These are phyloP conservation scores for Blastocystis sp. DNA, from an alignment of 352 stramenopile genomes.

Conservation along the genomic window DNA sequence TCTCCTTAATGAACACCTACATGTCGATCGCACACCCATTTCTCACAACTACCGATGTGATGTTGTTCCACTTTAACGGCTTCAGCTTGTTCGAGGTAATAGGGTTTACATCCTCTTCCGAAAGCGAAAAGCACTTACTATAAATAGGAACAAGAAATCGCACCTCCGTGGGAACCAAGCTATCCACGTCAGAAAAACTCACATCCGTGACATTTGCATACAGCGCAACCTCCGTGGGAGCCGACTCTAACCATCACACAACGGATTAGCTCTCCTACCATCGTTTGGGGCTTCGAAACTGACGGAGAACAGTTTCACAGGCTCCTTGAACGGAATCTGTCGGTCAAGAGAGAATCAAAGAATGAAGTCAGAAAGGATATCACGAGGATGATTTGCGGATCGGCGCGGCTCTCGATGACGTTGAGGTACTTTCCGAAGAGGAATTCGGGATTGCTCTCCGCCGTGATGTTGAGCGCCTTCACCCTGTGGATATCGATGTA, in stretches of 20 bases:
- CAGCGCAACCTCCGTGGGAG: constrained; percentile 37
- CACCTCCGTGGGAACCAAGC: constrained; percentile 37
- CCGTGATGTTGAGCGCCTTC: constrained; percentile 47
- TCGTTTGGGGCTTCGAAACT: constrained; percentile 58
- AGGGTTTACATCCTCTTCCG: constrained; percentile 22
- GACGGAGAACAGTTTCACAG: constrained; percentile 59
- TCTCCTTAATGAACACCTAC: constrained; percentile 61
- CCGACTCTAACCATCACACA: constrained; percentile 19
- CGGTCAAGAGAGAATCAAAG: constrained; percentile 28
- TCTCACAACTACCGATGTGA: constrained; percentile 31
- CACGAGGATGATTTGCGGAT: constrained; percentile 57
- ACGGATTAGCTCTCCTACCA: not conserved
- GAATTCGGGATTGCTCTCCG: constrained; percentile 48
- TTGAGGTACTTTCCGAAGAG: constrained; percentile 54
- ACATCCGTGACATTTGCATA: constrained; percentile 34
- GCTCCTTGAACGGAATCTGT: constrained; percentile 48
- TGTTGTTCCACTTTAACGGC: constrained; percentile 51
- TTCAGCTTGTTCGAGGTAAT: constrained; percentile 12
- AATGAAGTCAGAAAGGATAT: constrained; percentile 22
- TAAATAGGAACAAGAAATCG: not conserved
- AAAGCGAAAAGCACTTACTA: not conserved
- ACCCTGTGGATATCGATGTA: constrained; percentile 42
- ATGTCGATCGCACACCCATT: not conserved
- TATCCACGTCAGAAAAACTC: constrained; percentile 63
- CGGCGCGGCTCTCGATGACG: constrained; percentile 33